These are phyloP conservation scores for Vitis hybrid DNA, from an alignment of 177 flowering plant genomes.

Conservation along the genomic window DNA sequence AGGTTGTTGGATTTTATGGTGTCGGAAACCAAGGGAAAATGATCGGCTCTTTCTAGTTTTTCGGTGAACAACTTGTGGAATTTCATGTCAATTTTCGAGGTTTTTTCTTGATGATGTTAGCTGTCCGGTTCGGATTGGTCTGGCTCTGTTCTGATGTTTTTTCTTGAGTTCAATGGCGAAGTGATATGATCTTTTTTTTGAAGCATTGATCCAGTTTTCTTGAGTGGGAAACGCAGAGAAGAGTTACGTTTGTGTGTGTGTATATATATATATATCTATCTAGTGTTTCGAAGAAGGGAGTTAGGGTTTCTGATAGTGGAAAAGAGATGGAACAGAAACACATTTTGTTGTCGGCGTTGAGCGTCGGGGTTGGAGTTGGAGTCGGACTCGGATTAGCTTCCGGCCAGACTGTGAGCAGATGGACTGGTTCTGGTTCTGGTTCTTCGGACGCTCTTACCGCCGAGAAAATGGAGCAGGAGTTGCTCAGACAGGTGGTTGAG, in stretches of 20 bases:
- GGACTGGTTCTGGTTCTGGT: conserved; percentile 35
- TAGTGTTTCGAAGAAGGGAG: neutral
- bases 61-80: too few species aligned
- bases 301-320: neutral
- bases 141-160: too few species aligned
- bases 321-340: conserved; percentile 67
- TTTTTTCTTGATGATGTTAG: neutral
- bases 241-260: too few species aligned
- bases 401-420: conserved; percentile 56
- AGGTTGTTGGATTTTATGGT: neutral
- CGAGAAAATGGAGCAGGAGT: conserved; percentile 67
- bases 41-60: neutral
- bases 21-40: conserved; percentile 1
- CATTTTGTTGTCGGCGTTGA: conserved; percentile 70
- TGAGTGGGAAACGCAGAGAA: too few species aligned
- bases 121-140: too few species aligned
- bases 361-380: conserved; percentile 89
- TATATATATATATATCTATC: too few species aligned
- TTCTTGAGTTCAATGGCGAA: too few species aligned
- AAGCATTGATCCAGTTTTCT: too few species aligned
- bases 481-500: conserved; percentile 58
- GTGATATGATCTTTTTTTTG: too few species aligned
- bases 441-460: conserved; percentile 37
- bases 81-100: neutral
- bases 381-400: conserved; percentile 87